Conservation (phyloP, 2,329 filamentous ascomycete species). For the Aspergillus pseudoviridinutans region DNA sequence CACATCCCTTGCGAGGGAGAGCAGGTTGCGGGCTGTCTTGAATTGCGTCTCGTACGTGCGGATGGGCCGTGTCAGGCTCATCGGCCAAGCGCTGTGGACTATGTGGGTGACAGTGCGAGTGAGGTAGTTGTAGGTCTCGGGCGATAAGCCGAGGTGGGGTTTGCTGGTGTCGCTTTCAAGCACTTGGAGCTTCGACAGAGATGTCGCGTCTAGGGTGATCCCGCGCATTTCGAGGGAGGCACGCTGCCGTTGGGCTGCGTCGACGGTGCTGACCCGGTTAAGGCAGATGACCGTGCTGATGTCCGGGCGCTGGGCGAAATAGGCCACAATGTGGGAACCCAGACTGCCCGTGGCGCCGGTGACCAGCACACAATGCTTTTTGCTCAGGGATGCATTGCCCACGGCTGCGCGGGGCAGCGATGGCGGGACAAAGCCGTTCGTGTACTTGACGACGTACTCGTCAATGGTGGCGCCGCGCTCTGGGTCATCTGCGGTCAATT, state of each 20-base stretch:
- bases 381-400: not conserved
- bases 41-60: constrained; percentile 20
- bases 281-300: constrained; percentile 43
- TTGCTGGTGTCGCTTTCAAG: constrained; percentile 48
- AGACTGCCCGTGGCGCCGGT: constrained; percentile 41
- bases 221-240: constrained; percentile 27
- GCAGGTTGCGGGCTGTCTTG: constrained; percentile 48
- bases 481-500: constrained; percentile 2
- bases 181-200: constrained; percentile 41
- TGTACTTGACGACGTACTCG: constrained; percentile 23
- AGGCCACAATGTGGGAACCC: constrained; percentile 38
- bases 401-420: not conserved
- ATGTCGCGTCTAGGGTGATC: constrained; percentile 13
- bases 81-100: constrained; percentile 17
- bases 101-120: constrained; percentile 44
- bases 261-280: constrained; percentile 37
- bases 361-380: constrained; percentile 32
- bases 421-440: constrained; percentile 15
- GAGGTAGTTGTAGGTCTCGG: constrained; percentile 37
- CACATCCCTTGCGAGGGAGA: constrained; percentile 40
- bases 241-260: constrained; percentile 30
- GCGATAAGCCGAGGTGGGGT: constrained; percentile 46
- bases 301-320: constrained; percentile 24
- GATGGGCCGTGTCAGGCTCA: constrained; percentile 13
- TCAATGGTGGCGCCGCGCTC: constrained; percentile 13